Evolutionary conservation across 2,329 filamentous ascomycete species (phyloP), one percentile per base, ranked within the genome.

Genomic region (Uncinocarpus reesii): DNA sequence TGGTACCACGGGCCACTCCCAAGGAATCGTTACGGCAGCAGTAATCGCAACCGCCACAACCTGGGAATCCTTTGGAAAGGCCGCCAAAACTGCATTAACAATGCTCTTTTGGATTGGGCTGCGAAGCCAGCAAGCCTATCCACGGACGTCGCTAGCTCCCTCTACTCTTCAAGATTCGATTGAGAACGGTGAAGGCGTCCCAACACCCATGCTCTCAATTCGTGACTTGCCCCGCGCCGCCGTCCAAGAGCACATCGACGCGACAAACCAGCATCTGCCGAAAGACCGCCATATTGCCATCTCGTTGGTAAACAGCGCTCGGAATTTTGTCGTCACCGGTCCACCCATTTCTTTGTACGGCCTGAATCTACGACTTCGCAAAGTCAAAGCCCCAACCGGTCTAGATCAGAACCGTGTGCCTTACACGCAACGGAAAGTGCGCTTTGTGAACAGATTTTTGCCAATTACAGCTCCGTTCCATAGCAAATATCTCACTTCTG

Each of bases 61-160:
- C 23, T 98, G 92, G 92, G 88, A 95, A 54, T 86, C 86, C 0
- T 98, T 92, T 65, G 80, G 84, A 56, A 81, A 85, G 60, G 80
- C 86, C 48, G 79, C 87, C 48, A 82, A 77, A 59, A 81, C 86
- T 57, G 85, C 90, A 2, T 73, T 98, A 55, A 92, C 86, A 24
- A 86, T 95, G 61, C 83, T 98, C 24, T 98, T 98, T 76, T 98
- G 92, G 92, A 95, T 98, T 57, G 92, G 93, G 64, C 82, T 90
- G 52, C 84, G 92, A 61, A 95, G 90, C 67, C 92, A 98, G 68
- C 92, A 98, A 68, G 89, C 89, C 1, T 98, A 95, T 69, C 93
- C 92, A 32, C 81, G 86, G 58, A 98, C 92, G 2, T 96, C 92
- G 28, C 77, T 98, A 60, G 87, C 89, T 2, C 93, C 92, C 0